These are phyloP conservation scores for Monosporascus sp. DNA, from an alignment of 2,329 filamentous ascomycete species.

Conservation along the genomic window DNA sequence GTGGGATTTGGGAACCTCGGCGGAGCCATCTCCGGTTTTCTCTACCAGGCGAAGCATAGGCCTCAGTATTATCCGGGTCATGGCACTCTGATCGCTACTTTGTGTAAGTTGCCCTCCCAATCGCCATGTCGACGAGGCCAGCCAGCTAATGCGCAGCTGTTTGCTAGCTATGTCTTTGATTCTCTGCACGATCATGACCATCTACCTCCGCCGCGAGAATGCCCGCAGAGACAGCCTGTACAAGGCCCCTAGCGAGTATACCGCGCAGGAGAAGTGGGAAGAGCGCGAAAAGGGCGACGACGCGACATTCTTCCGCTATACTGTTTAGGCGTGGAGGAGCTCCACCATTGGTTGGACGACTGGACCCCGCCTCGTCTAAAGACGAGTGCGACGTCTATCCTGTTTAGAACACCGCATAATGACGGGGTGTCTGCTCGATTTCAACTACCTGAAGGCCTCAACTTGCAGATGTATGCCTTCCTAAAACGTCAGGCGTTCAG, in stretches of 20 bases:
- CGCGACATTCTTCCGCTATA: constrained; percentile 52
- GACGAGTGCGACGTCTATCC: too few species aligned
- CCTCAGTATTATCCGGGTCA: constrained; percentile 41
- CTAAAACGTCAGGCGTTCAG: too few species aligned
- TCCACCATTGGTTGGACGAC: too few species aligned
- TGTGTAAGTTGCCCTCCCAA: not conserved
- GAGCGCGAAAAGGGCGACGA: constrained; percentile 53
- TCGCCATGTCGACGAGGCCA: constrained; percentile 14
- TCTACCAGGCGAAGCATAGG: constrained; percentile 39
- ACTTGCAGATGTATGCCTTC: too few species aligned
- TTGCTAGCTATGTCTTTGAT: constrained; percentile 36
- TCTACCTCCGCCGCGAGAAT: constrained; percentile 54
- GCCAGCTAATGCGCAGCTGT: not conserved
- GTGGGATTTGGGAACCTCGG: constrained; percentile 45
- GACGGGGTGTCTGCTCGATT: too few species aligned
- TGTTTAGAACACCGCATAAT: too few species aligned
- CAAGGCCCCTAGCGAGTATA: constrained; percentile 45
- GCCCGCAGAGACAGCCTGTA: constrained; percentile 43
- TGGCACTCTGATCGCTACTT: constrained; percentile 35
- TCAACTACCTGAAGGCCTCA: too few species aligned
- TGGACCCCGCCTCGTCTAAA: too few species aligned
- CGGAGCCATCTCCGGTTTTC: constrained; percentile 42
- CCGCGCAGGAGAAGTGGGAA: constrained; percentile 44
- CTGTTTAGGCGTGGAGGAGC: constrained; percentile 27
- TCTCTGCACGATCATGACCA: constrained; percentile 50